These are phyloP conservation scores for Aspergillus hiratsukae DNA, from an alignment of 2,329 filamentous ascomycete species.

Conservation along the genomic window DNA sequence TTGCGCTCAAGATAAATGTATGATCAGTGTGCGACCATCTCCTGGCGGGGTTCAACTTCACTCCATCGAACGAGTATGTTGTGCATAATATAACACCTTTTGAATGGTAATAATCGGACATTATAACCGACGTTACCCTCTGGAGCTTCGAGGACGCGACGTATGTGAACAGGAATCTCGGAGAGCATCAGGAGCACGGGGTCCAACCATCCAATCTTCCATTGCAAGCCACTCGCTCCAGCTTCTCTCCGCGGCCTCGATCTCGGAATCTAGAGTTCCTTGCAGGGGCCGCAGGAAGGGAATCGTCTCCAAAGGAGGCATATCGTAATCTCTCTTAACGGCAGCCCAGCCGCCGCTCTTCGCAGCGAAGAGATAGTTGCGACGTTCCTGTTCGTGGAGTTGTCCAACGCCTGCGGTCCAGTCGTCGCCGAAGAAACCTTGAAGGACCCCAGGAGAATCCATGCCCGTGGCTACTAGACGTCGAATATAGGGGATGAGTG, in stretches of 20 bases:
- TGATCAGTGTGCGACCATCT: slow-evolving; percentile 13
- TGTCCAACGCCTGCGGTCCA: slow-evolving; percentile 76
- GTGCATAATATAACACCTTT: not conserved
- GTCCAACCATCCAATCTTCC: slow-evolving; percentile 98
- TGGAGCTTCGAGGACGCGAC: slow-evolving; percentile 29
- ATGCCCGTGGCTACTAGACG: slow-evolving; percentile 88
- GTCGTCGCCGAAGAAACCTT: slow-evolving; percentile 95
- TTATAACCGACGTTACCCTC: slow-evolving; percentile 18
- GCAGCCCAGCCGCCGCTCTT: slow-evolving; percentile 88
- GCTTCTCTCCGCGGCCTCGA: slow-evolving; percentile 71
- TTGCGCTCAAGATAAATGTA: not conserved
- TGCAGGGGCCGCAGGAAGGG: slow-evolving; percentile 85
- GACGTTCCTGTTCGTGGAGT: slow-evolving; percentile 80
- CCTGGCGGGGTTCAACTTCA: slow-evolving; percentile 8
- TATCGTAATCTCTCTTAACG: slow-evolving; percentile 89
- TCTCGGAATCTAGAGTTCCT: slow-evolving; percentile 70
- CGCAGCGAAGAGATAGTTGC: slow-evolving; percentile 91
- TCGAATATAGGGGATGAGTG: slow-evolving; percentile 82
- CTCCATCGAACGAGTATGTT: not conserved
- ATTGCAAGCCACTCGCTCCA: slow-evolving; percentile 97
- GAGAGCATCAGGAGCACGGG: slow-evolving; percentile 58
- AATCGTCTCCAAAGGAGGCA: slow-evolving; percentile 73
- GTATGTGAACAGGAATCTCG: slow-evolving; percentile 35
- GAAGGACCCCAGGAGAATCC: slow-evolving; percentile 78
- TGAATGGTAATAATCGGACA: not conserved